phyloP scores from a whole-genome alignment of 78 protist genomes.

The Dictyostelium firmibasis region DNA sequence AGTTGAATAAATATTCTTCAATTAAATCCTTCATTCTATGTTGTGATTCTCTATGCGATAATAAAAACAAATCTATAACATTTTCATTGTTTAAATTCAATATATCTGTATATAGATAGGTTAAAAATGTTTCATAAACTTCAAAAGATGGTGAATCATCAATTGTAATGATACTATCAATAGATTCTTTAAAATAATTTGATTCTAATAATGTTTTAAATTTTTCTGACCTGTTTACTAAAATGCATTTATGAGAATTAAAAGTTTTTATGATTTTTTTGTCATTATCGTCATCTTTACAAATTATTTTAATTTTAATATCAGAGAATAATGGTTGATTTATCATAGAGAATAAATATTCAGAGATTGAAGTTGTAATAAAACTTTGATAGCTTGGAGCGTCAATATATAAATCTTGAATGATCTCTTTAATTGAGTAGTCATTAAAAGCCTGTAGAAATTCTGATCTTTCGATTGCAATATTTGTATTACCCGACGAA shows the following conservation, averaged over 20 bases:
- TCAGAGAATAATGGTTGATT: conserved; percentile 17
- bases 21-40: conserved; percentile 44
- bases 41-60: conserved; percentile 17
- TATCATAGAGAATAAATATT: conserved; percentile 18
- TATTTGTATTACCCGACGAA: no score
- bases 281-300: background rate
- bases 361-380: background rate
- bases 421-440: background rate
- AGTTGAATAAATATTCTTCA: conserved; percentile 27
- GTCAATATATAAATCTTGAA: background rate
- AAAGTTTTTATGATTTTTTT: background rate
- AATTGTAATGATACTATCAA: conserved; percentile 5
- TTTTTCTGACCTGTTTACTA: conserved; percentile 44
- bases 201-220: conserved; percentile 48
- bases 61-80: conserved; percentile 26
- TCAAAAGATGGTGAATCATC: background rate
- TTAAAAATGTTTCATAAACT: conserved; percentile 2
- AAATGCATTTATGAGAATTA: conserved; percentile 43
- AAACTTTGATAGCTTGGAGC: background rate
- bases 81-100: conserved; percentile 33
- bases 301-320: conserved; percentile 19
- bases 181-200: conserved; percentile 11
- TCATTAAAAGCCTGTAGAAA: background rate
- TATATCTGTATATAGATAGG: conserved; percentile 30
- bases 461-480: background rate